Evolutionary conservation across 495 filamentous ascomycete genomes (phyloP), one percentile per base, ranked within the genome.

Genomic region (Paragyromitra xinjiangensis): DNA sequence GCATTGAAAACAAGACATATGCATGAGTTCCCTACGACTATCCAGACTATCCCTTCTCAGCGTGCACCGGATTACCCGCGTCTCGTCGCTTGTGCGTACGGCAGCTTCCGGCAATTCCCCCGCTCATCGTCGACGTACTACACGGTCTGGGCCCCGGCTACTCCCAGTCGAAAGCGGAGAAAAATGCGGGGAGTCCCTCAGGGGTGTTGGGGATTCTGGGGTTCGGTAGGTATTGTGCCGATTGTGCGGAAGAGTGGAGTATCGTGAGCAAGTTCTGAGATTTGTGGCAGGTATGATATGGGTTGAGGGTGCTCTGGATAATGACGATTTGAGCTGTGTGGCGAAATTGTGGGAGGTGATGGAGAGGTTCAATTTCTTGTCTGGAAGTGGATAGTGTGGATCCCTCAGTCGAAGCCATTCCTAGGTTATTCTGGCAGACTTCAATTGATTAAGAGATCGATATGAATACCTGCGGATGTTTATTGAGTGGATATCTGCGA

Each of bases 61-160:
- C 26, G 26, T 3, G 26, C 26, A 29, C 26, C 24, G 1, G 55
- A 58, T 53, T 26, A 22, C 11, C 26, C 53, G 34, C 56, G 24
- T 29, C 55, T 58, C 53, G 53, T 26, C 53, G 48, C 48, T 51
- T 51, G 48, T 53, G 16, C 50, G 3, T 39, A 42, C 8, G 34
- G 19, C 34, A 64, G 6, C 16, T 55, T 24, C 45, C n/a, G 59
- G 69, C 22, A 29, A 44, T 45, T 56, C 11, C 61, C 45, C 61
- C 61, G 45, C 48, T 55, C 19, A 26, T 64, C 58, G 14, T 16
- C 8, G 19, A 14, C 5, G 24, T 24, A 42, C n/a, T 22, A 19
- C 44, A 22, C 56, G 50, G 69, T 45, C 69, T 48, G 48, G 22
- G 48, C 45, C 61, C 61, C 48, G 61, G 69, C 12, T 1, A 26